phyloP scores from a whole-genome alignment of 2,329 filamentous ascomycete species.

The Claviceps pazoutovae region DNA sequence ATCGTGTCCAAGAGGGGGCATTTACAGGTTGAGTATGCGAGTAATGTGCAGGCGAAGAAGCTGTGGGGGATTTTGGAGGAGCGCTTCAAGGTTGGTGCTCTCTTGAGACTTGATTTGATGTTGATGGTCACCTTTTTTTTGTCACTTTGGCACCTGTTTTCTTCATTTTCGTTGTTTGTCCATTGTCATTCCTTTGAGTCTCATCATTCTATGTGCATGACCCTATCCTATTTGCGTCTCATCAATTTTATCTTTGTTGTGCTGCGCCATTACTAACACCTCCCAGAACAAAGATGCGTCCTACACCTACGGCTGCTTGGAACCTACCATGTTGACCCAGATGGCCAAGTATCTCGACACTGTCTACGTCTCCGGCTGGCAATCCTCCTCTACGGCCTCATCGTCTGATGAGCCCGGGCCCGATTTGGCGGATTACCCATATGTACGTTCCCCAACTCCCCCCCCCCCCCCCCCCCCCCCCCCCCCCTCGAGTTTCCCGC shows the following conservation, averaged over 20 bases:
- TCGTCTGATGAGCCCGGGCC: slow-evolving; percentile 91
- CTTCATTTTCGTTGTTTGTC: neutral
- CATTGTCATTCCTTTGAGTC: neutral
- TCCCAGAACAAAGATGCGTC: slow-evolving; percentile 65
- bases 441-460: slow-evolving; percentile 42
- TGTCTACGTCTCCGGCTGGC: slow-evolving; percentile 97
- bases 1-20: slow-evolving; percentile 92
- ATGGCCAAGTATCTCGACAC: slow-evolving; percentile 99
- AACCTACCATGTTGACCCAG: slow-evolving; percentile 96
- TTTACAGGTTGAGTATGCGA: slow-evolving; percentile 81
- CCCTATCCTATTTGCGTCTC: too few relatives aligned
- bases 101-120: too few relatives aligned
- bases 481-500: neutral
- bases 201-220: too few relatives aligned
- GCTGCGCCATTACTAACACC: too few relatives aligned
- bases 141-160: neutral
- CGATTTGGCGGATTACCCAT: slow-evolving; percentile 95
- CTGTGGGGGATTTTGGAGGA: slow-evolving; percentile 80
- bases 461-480: too few relatives aligned
- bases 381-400: slow-evolving; percentile 92
- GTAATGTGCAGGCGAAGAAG: slow-evolving; percentile 84
- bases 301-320: slow-evolving; percentile 92
- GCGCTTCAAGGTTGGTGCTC: slow-evolving; percentile 57
- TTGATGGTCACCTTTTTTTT: too few relatives aligned
- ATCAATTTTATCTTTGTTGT: too few relatives aligned